Conservation (phyloP, 169 alveolate species). For the Cryptosporidium ubiquitum region DNA sequence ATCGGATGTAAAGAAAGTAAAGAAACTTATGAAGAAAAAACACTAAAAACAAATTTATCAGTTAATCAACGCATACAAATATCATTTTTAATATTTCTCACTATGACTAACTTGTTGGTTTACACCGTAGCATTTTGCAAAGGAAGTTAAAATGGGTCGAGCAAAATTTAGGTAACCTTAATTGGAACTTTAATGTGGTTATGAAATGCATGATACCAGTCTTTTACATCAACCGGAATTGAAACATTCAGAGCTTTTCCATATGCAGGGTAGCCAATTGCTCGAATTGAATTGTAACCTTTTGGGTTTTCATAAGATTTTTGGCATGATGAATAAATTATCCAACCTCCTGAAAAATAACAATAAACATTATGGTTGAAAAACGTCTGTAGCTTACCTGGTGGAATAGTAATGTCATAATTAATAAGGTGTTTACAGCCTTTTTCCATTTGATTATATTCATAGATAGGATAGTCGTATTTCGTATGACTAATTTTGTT, state of each 20-base stretch:
- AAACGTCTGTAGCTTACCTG: constrained; percentile 30
- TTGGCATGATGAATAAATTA: constrained; percentile 53
- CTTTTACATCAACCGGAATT: constrained; percentile 23
- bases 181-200: constrained; percentile 62
- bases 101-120: constrained; percentile 10
- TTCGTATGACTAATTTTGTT: neutral
- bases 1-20: neutral
- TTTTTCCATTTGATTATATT: neutral
- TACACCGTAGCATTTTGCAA: constrained; percentile 22
- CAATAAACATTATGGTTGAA: neutral
- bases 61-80: constrained; percentile 44
- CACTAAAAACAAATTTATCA: neutral
- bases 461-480: constrained; percentile 41
- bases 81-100: constrained; percentile 19
- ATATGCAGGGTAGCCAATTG: constrained; percentile 66
- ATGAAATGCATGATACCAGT: constrained; percentile 53
- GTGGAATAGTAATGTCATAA: constrained; percentile 69
- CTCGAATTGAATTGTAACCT: constrained; percentile 62
- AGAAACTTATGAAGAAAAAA: constrained; percentile 20
- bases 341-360: constrained; percentile 49
- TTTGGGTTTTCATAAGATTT: constrained; percentile 36
- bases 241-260: constrained; percentile 3
- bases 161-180: neutral
- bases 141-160: neutral
- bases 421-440: constrained; percentile 31